Evolutionary conservation across 1,139 yeast species (phyloP), one percentile per base, ranked within the genome.

Genomic region (Geotrichum klebahnii): DNA sequence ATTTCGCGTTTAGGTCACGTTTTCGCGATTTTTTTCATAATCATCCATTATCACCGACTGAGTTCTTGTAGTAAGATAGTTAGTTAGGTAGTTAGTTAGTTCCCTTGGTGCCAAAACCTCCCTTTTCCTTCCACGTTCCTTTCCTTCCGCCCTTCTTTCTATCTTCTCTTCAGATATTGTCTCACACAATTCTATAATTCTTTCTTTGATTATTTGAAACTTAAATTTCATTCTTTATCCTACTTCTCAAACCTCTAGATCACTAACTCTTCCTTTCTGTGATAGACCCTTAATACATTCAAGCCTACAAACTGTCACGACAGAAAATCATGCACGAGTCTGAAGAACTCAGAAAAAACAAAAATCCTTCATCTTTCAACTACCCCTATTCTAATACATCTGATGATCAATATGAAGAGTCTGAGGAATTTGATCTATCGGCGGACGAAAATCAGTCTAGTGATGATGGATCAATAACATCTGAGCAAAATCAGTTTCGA

Each of bases 371-470:
- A 9, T n/a, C n/a, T n/a, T 38, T 17, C 20, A 16, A 9, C 3
- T 24, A 38, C 42, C 12, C 42, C n/a, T 17, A 26, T 23, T 24
- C 23, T 8, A 38, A 32, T 5, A 38, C 42, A 5, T 14, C 33
- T 5, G 42, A 38, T 14, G 42, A 38, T 8, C 42, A 38, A 33
- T 38, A 38, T 16, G 42, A 26, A 24, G 42, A 38, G 20, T 38
- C 42, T 10, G 42, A 38, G 20, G 42, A 38, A 12, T 38, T 26
- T 38, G 42, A 38, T 26, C 26, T 38, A 3, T 38, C 42, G n/a
- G n/a, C n/a, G n/a, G n/a, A n/a, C n/a, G 42, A 38, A 38, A 38
- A 23, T 16, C 42, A 23, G 20, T 38, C 42, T 24, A 38, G 42
- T 23, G 42, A 38, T 22, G 42, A 38, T 26, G 42, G 28, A 5